phyloP scores from a whole-genome alignment of 148 eudicot genomes.

The Mesembryanthemum crystallinum region DNA sequence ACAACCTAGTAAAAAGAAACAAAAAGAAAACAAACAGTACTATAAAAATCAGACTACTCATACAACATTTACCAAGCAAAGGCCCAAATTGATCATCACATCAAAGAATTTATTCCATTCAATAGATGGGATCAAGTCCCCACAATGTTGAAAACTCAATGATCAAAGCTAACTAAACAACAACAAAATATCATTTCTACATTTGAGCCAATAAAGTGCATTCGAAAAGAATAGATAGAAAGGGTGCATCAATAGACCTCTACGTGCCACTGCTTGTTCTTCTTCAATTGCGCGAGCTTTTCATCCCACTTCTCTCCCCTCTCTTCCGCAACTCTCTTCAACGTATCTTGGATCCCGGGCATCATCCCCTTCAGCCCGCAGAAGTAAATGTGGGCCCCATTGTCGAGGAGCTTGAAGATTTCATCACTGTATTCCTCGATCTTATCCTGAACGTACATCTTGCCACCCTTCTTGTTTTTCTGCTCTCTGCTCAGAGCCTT shows the following conservation, averaged over 20 bases:
- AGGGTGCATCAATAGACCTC: slow-evolving; percentile 65
- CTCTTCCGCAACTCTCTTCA: slow-evolving; percentile 78
- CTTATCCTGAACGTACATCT: slow-evolving; percentile 95
- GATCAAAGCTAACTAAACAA: slow-evolving; percentile 1
- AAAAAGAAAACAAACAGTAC: background rate
- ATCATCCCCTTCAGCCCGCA: slow-evolving; percentile 96
- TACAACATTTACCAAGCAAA: background rate
- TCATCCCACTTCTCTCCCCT: slow-evolving; percentile 92
- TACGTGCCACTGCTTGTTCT: slow-evolving; percentile 97
- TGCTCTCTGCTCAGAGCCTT: slow-evolving; percentile 88
- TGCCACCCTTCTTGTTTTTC: slow-evolving; percentile 77
- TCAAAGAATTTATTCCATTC: slow-evolving; percentile 10
- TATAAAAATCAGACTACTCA: too few relatives aligned
- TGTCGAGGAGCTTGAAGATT: slow-evolving; percentile 72
- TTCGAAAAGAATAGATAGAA: slow-evolving; percentile 9
- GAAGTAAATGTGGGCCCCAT: slow-evolving; percentile 89
- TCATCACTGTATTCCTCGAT: slow-evolving; percentile 92
- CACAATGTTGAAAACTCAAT: slow-evolving; percentile 2
- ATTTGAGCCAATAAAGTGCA: background rate
- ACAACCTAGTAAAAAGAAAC: too few relatives aligned
- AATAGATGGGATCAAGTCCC: slow-evolving; percentile 1
- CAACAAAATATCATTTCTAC: slow-evolving; percentile 18
- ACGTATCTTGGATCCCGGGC: slow-evolving; percentile 92
- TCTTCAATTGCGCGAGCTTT: slow-evolving; percentile 75
- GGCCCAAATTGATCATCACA: background rate